Evolutionary conservation across 2,329 filamentous ascomycete genomes (phyloP).

Genomic region (Penicillium sclerotiorum): DNA sequence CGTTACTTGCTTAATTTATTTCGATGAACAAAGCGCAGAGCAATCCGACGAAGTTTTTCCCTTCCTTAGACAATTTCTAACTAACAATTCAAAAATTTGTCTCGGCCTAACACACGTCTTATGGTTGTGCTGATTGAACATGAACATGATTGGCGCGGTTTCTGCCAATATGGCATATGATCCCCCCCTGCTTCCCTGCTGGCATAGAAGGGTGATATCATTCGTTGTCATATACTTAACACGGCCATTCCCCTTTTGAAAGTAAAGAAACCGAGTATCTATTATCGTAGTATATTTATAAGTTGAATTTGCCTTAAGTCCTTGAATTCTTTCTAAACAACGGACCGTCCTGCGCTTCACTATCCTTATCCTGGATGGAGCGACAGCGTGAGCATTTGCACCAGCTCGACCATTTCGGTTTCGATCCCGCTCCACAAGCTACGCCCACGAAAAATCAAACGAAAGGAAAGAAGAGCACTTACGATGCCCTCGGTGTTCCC

Average conservation of each 20-base stretch:
- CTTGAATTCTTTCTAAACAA: not conserved
- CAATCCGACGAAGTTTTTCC: too few species aligned
- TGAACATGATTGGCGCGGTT: too few species aligned
- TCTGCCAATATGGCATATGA: too few species aligned
- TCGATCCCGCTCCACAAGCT: constrained; percentile 1
- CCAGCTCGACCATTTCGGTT: not conserved
- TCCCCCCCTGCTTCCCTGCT: too few species aligned
- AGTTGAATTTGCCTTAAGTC: not conserved
- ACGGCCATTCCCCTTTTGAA: not conserved
- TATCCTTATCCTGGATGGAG: not conserved
- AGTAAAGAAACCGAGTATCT: not conserved
- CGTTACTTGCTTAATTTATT: too few species aligned
- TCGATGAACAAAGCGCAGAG: too few species aligned
- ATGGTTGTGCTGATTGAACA: too few species aligned
- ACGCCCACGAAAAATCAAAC: not conserved
- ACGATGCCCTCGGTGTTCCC: not conserved
- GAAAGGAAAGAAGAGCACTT: not conserved
- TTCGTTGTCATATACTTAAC: constrained; percentile 1
- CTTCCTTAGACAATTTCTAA: too few species aligned
- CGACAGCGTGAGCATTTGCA: not conserved
- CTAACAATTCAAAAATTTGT: too few species aligned
- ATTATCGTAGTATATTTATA: too few species aligned
- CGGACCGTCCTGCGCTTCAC: not conserved
- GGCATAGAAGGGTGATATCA: too few species aligned
- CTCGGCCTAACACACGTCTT: too few species aligned